A percentile compares a stretch with the other conserved stretches of the same genome.
phyloP scores from a whole-genome alignment of 2,329 filamentous ascomycete genomes.

The Fusarium incarnatum region DNA sequence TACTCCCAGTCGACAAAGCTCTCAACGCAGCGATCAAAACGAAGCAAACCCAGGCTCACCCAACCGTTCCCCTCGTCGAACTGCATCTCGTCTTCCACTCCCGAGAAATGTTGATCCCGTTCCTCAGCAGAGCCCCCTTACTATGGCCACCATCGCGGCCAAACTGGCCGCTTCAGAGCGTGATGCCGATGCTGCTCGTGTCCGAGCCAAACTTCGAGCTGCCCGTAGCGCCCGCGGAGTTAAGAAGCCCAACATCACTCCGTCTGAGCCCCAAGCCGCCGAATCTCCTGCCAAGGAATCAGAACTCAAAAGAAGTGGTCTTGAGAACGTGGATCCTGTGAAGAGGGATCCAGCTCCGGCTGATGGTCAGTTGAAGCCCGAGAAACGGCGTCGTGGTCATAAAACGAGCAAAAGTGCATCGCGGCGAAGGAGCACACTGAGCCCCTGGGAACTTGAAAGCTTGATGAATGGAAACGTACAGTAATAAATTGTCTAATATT shows the following conservation, averaged over 20 bases:
- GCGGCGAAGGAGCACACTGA: conserved; percentile 78
- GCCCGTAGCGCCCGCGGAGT: conserved; percentile 55
- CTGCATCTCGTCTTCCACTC: conserved; percentile 45
- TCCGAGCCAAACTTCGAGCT: conserved; percentile 71
- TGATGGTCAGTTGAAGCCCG: conserved; percentile 45
- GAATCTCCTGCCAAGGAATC: conserved; percentile 10
- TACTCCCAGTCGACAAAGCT: conserved; percentile 36
- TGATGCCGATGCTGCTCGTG: conserved; percentile 72
- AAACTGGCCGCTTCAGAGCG: conserved; percentile 73
- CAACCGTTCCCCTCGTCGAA: conserved; percentile 36
- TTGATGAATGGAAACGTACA: conserved; percentile 66
- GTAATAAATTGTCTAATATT: conserved; percentile 43
- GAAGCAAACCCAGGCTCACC: conserved; percentile 27
- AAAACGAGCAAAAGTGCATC: conserved; percentile 67
- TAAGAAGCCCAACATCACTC: conserved; percentile 47
- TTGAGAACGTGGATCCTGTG: conserved; percentile 51
- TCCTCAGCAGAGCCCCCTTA: conserved; percentile 67
- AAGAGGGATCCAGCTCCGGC: conserved; percentile 48
- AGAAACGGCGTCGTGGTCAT: conserved; percentile 64
- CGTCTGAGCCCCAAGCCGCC: conserved; percentile 28
- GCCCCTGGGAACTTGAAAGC: conserved; percentile 78
- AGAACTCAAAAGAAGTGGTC: conserved; percentile 13
- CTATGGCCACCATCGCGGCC: conserved; percentile 70
- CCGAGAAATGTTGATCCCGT: conserved; percentile 53
- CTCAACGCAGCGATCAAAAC: conserved; percentile 30